Conservation (phyloP, 305 asterid genomes). For the Fraxinus angustifolia region DNA sequence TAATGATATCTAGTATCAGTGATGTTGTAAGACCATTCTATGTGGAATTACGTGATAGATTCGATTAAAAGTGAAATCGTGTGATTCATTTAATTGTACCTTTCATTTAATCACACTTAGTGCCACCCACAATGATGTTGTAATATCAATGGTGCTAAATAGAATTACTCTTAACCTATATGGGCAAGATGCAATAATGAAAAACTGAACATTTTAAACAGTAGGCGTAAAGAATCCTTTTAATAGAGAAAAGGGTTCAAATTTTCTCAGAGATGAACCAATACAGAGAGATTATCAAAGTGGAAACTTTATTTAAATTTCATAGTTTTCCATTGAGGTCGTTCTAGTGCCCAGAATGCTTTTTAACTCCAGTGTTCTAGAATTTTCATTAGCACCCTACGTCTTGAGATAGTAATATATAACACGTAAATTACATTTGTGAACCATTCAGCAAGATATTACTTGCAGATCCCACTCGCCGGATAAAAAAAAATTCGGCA, state of each 20-base stretch:
- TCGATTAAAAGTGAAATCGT: too few relatives aligned
- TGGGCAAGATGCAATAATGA: background rate
- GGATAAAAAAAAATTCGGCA: background rate
- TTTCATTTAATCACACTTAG: too few relatives aligned
- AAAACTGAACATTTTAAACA: background rate
- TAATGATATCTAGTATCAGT: too few relatives aligned
- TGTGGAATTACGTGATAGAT: too few relatives aligned
- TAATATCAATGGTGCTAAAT: too few relatives aligned
- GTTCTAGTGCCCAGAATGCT: background rate
- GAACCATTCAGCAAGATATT: background rate
- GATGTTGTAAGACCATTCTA: too few relatives aligned
- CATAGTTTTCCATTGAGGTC: background rate
- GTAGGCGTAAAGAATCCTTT: background rate
- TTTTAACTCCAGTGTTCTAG: background rate
- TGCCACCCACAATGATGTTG: too few relatives aligned
- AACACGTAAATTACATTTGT: background rate
- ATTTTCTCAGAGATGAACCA: background rate
- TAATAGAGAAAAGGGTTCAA: background rate
- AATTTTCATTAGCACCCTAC: background rate
- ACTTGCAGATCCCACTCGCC: background rate
- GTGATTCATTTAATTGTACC: too few relatives aligned
- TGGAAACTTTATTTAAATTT: background rate
- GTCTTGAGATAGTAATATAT: background rate
- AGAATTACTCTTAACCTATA: background rate
- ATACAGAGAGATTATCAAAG: background rate